phyloP scores from a whole-genome alignment of 805 yeast species.

The Candida broadrunensis region DNA sequence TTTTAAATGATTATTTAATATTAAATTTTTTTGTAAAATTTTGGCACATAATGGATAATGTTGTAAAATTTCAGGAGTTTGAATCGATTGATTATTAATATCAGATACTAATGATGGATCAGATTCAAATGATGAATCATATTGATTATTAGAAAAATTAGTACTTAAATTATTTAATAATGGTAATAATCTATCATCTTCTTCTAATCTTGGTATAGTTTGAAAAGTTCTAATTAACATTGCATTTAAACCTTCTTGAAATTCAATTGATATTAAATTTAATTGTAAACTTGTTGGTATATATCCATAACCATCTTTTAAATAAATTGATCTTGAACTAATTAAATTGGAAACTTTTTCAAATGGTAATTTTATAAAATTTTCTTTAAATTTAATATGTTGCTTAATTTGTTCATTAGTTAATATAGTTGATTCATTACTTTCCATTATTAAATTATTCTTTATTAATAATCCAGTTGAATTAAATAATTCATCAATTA shows the following conservation, averaged over 20 bases:
- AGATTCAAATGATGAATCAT: slow-evolving; percentile 45
- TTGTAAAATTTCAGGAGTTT: slow-evolving; percentile 48
- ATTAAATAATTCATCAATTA: slow-evolving; percentile 49
- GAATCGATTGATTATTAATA: slow-evolving; percentile 62
- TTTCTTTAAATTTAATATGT: slow-evolving; percentile 52
- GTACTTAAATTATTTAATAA: slow-evolving; percentile 74
- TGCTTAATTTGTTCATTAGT: slow-evolving; percentile 50
- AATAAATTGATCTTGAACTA: slow-evolving; percentile 64
- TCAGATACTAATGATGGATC: slow-evolving; percentile 30
- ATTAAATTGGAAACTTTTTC: slow-evolving; percentile 79
- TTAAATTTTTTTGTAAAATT: slow-evolving; percentile 61
- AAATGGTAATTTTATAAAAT: slow-evolving; percentile 82
- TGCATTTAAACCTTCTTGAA: slow-evolving; percentile 46
- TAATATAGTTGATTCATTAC: slow-evolving; percentile 22
- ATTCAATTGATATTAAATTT: slow-evolving; percentile 67
- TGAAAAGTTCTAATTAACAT: slow-evolving; percentile 69
- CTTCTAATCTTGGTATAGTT: slow-evolving; percentile 79
- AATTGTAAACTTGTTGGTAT: slow-evolving; percentile 81
- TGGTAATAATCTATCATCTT: slow-evolving; percentile 86
- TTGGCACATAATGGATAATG: slow-evolving; percentile 84
- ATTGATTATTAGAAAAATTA: slow-evolving; percentile 42
- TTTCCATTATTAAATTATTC: slow-evolving; percentile 32
- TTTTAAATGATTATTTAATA: slow-evolving; percentile 66
- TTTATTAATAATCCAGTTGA: slow-evolving; percentile 49
- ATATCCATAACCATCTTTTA: slow-evolving; percentile 73